Evolutionary conservation across 495 filamentous ascomycete species (phyloP).

Genomic region (Annulohypoxylon nitens): DNA sequence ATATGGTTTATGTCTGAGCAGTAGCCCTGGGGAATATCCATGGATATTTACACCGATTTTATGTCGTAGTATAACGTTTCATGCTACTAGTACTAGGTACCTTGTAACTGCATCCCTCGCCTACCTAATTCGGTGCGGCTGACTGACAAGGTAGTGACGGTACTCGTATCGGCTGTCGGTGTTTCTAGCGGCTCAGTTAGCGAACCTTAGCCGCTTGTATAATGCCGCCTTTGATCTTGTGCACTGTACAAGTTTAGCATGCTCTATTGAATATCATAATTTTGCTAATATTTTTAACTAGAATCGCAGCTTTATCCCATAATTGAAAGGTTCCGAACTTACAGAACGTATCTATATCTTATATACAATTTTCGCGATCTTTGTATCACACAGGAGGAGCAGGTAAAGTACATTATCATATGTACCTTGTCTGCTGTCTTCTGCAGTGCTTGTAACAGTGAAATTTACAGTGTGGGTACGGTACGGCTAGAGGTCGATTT

Average conservation of each 20-base stretch:
- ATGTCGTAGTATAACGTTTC: background rate
- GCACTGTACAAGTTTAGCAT: conserved; percentile 12
- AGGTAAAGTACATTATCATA: background rate
- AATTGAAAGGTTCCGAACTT: background rate
- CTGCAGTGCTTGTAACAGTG: conserved; percentile 21
- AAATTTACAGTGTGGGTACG: conserved; percentile 24
- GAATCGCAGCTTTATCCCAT: background rate
- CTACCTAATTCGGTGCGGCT: conserved; percentile 28
- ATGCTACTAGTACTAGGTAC: background rate
- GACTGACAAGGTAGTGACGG: conserved; percentile 10
- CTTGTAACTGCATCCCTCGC: background rate
- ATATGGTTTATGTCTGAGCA: background rate
- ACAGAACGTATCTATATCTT: no score
- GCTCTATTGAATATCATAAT: background rate
- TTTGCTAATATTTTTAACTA: background rate
- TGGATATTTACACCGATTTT: background rate
- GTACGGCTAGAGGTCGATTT: conserved; percentile 31
- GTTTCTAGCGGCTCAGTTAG: no score
- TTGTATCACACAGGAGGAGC: background rate
- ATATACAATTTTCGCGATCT: no score
- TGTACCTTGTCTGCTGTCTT: background rate
- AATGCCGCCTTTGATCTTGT: background rate
- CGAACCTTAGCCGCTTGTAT: conserved; percentile 17
- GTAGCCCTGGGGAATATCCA: background rate
- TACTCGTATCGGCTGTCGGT: conserved; percentile 8